A percentile compares a stretch with the other conserved stretches of the same genome.
These are phyloP conservation scores for Eucalyptus microcorys DNA, from an alignment of 345 rosid species.

Conservation along the genomic window DNA sequence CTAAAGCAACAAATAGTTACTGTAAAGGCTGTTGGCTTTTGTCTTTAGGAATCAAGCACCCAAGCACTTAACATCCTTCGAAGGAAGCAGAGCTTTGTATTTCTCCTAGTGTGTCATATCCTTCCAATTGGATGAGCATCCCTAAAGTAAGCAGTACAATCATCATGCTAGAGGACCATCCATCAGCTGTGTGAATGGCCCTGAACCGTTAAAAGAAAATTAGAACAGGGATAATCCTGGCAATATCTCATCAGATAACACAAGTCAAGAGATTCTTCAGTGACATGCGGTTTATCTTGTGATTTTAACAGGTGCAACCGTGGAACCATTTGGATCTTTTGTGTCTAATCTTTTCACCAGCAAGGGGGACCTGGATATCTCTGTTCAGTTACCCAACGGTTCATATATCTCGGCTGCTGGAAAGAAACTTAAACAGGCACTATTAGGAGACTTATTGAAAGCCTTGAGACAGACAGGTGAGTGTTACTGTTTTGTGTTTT, in stretches of 20 bases:
- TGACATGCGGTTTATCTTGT: background rate
- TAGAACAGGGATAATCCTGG: background rate
- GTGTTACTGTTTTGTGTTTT: background rate
- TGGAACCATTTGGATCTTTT: slow-evolving; percentile 87
- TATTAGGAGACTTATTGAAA: slow-evolving; percentile 41
- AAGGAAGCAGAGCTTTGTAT: background rate
- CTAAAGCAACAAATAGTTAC: background rate
- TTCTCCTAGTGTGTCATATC: background rate
- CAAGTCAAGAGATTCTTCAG: background rate
- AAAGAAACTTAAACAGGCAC: slow-evolving; percentile 48
- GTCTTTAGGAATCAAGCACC: background rate
- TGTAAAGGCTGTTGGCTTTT: background rate
- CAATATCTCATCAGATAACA: background rate
- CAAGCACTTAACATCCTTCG: background rate
- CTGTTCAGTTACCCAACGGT: slow-evolving; percentile 43
- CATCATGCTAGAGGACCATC: background rate
- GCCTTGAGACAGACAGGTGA: slow-evolving; percentile 55
- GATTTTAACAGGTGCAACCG: slow-evolving; percentile 59
- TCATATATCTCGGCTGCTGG: slow-evolving; percentile 50
- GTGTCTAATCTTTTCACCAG: slow-evolving; percentile 73
- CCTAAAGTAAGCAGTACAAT: background rate
- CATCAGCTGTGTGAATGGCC: background rate
- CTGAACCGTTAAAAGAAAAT: background rate
- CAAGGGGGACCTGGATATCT: slow-evolving; percentile 81
- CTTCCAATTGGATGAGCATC: background rate